Evolutionary conservation across 2,329 filamentous ascomycete species (phyloP).

Genomic region (Xylaria multiplex): DNA sequence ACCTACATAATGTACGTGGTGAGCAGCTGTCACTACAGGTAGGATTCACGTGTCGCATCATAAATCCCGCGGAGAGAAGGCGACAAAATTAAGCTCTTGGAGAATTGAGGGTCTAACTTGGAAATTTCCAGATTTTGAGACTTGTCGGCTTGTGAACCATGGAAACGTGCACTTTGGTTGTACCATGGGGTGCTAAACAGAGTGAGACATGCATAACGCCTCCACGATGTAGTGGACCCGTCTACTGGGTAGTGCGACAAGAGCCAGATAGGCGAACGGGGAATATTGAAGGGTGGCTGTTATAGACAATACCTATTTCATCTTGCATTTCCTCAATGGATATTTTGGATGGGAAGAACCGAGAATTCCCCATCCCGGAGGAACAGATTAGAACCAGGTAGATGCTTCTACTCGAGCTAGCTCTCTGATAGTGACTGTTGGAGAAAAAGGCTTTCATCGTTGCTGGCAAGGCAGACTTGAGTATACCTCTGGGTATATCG

Average conservation of each 20-base stretch:
- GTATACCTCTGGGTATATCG: neutral
- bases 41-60: no score
- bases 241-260: slow-evolving; percentile 46
- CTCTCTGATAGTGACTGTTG: slow-evolving; percentile 1
- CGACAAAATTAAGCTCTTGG: neutral
- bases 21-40: no score
- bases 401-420: no score
- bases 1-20: no score
- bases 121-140: slow-evolving; percentile 15
- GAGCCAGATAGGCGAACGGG: slow-evolving; percentile 18
- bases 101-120: neutral
- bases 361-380: no score
- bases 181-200: slow-evolving; percentile 26
- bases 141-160: slow-evolving; percentile 16
- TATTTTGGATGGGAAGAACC: no score
- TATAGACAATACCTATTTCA: neutral
- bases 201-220: slow-evolving; percentile 49
- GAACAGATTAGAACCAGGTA: no score
- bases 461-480: slow-evolving; percentile 28
- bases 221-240: slow-evolving; percentile 42
- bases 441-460: neutral
- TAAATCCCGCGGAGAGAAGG: neutral
- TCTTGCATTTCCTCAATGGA: neutral
- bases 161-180: slow-evolving; percentile 10
- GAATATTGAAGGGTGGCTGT: neutral